These are phyloP conservation scores for Penstemon eatonii DNA, from an alignment of 257 asterid species.

Conservation along the genomic window DNA sequence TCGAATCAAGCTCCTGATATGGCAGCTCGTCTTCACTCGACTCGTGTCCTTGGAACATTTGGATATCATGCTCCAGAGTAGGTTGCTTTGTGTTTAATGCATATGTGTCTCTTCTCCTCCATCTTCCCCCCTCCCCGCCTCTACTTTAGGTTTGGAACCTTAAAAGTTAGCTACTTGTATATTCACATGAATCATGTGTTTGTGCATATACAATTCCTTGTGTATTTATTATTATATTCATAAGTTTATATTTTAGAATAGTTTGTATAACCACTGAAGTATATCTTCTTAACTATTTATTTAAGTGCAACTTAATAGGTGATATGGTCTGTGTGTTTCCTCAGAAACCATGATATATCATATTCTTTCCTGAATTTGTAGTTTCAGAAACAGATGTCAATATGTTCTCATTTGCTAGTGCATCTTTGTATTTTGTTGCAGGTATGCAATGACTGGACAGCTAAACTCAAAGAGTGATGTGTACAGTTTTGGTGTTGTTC, in stretches of 20 bases:
- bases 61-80: constrained; percentile 97
- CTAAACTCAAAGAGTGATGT: constrained; percentile 84
- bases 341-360: neutral
- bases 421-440: constrained; percentile 33
- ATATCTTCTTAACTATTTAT: neutral
- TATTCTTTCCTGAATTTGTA: neutral
- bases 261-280: neutral
- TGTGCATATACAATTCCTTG: neutral
- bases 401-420: neutral
- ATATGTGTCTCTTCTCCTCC: neutral
- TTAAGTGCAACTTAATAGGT: neutral
- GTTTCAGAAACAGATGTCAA: neutral
- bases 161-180: neutral
- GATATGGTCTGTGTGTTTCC: neutral
- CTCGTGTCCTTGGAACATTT: constrained; percentile 93
- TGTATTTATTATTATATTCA: neutral
- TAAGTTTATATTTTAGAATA: neutral
- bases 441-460: constrained; percentile 93
- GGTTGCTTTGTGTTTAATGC: constrained; percentile 28
- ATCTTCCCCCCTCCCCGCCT: neutral
- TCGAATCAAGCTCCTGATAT: constrained; percentile 92
- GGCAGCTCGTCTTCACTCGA: constrained; percentile 95
- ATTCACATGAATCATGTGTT: neutral
- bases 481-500: constrained; percentile 87
- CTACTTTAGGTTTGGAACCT: neutral